Conservation (phyloP, 2,329 filamentous ascomycete genomes). For the Gaeumannomyces sp. region DNA sequence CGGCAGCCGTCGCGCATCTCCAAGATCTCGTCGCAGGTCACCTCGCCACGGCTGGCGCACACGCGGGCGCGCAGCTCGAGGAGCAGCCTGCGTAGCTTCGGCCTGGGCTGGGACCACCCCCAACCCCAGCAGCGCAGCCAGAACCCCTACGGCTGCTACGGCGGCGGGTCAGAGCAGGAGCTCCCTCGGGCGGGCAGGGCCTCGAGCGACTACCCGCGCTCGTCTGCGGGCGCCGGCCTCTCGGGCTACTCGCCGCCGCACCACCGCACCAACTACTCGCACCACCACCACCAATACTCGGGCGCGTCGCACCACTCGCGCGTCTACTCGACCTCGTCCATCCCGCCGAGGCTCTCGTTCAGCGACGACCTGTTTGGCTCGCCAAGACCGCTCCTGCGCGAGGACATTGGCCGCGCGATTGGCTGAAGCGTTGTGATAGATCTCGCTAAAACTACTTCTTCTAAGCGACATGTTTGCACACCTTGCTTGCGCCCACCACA, state of each 20-base stretch:
- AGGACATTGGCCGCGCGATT: slow-evolving; percentile 47
- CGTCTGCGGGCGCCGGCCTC: background rate
- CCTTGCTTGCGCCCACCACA: background rate
- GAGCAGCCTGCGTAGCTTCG: slow-evolving; percentile 37
- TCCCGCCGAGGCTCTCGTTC: slow-evolving; percentile 37
- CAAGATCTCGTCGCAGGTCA: slow-evolving; percentile 36
- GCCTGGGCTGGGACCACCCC: slow-evolving; percentile 23
- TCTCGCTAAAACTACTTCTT: background rate
- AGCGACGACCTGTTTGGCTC: slow-evolving; percentile 44
- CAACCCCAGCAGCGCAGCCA: background rate
- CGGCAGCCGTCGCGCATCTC: slow-evolving; percentile 47
- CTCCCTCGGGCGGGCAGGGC: slow-evolving; percentile 24
- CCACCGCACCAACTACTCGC: slow-evolving; percentile 13
- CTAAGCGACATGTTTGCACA: background rate
- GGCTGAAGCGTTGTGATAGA: slow-evolving; percentile 32
- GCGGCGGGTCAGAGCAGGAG: slow-evolving; percentile 26
- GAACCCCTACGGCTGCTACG: slow-evolving; percentile 4
- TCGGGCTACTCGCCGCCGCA: background rate
- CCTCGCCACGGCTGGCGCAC: slow-evolving; percentile 29
- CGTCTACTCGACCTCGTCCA: slow-evolving; percentile 37
- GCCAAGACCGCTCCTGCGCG: slow-evolving; percentile 40
- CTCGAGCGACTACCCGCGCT: slow-evolving; percentile 26
- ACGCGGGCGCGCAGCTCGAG: slow-evolving; percentile 40
- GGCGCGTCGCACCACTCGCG: slow-evolving; percentile 25
- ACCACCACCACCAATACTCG: slow-evolving; percentile 9